Evolutionary conservation across 208 protist species (phyloP).

Genomic region (Leishmania tarentolae): DNA sequence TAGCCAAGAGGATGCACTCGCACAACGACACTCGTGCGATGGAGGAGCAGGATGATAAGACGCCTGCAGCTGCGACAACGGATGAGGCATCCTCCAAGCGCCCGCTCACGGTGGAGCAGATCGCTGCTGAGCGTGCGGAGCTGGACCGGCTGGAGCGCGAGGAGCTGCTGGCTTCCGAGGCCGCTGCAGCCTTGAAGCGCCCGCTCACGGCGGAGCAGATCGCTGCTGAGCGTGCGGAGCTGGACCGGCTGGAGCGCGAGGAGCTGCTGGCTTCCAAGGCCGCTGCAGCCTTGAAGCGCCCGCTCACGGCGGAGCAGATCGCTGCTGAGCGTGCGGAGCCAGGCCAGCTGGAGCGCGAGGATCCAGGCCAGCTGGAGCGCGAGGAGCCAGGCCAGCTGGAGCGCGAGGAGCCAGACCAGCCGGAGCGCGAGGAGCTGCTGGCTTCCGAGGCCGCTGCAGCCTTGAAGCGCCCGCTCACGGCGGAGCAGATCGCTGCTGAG

Average conservation of each 20-base stretch:
- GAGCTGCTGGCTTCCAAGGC: background rate
- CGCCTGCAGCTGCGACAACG: background rate
- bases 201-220: background rate
- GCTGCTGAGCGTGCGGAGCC: background rate
- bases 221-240: background rate
- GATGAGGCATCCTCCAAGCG: background rate
- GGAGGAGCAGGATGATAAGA: conserved; percentile 1
- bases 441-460: background rate
- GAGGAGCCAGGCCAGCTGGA: too few species aligned
- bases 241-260: conserved; percentile 1
- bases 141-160: conserved; percentile 13
- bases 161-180: background rate
- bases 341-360: background rate
- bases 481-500: conserved; percentile 11
- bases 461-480: background rate
- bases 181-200: background rate
- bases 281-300: background rate
- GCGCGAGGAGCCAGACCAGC: too few species aligned
- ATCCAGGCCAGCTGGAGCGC: background rate
- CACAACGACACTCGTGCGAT: conserved; percentile 18
- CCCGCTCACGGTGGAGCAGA: conserved; percentile 7
- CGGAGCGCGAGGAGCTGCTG: conserved; percentile 11
- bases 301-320: conserved; percentile 16
- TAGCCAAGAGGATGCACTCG: background rate
- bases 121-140: conserved; percentile 4